Evolutionary conservation across 2,329 filamentous ascomycete genomes (phyloP), one percentile per base, ranked within the genome.

Genomic region (Aspergillus cejpii): DNA sequence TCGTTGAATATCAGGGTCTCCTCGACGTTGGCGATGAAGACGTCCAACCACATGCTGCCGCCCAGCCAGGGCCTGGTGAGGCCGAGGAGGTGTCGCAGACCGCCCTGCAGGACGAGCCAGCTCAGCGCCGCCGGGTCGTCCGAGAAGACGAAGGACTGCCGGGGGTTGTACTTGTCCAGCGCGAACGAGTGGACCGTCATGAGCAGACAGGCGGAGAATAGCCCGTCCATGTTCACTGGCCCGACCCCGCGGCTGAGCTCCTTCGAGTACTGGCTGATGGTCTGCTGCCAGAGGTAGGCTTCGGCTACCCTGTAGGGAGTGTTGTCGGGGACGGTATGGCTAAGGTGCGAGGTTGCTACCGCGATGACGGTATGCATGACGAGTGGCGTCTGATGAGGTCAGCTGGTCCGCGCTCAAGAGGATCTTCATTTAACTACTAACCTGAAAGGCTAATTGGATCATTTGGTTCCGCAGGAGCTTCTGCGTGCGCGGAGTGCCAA

Each of bases 301-400:
- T 62, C 62, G 24, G 56, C 52, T 5, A 64, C 21, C 23, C 52
- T 56, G 53, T 59, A 63, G 7, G 47, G 48, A 36, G 43, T 56
- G 15, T 56, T 57, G 11, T 58, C 51, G 1, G 58, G 55, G 19
- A 61, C 29, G 7, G 58, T 40, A 34, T 56, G 56, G 37, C 57
- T 56, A 29, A 68, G 57, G 39, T 64, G 61, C 11, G 57, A 59
- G 5, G 57, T 60, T 28, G 63, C 56, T 14, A 56, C 50, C 3
- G 58, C 66, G 37, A 67, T 57, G 15, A 68, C 52, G 24, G 58
- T 56, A 48, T 69, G 66, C 65, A 68, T 64, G 23, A 68, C 57
- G 37, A 64, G 63, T 1, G 65, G 64, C 7, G 60, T 60, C 61
- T 67, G 33, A 12, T 5, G 7, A 23, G 39, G 29, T 43, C 33